Percentiles rank a stretch among this genome's conserved stretches.
Conservation (phyloP, 129 eudicot species). For the Cynara cardunculus region DNA sequence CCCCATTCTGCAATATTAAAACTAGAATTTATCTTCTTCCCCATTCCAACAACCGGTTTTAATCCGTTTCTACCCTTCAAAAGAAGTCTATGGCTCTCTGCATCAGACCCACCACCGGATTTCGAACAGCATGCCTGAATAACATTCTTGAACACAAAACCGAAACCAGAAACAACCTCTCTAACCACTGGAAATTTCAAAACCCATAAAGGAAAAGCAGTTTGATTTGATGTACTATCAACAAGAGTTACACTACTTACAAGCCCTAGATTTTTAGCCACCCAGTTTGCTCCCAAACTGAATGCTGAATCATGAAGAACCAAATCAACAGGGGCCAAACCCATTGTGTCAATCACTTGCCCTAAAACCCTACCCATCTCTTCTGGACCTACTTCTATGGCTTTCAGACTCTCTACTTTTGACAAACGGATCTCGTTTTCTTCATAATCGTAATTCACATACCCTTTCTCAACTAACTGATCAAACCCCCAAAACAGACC, state of each 20-base stretch:
- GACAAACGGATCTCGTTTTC: conserved; percentile 38
- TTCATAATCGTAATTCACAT: conserved; percentile 51
- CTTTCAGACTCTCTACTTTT: conserved; percentile 35
- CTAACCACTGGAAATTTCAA: conserved; percentile 50
- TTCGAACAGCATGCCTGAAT: conserved; percentile 44
- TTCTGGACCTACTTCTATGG: conserved; percentile 61
- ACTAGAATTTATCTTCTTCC: conserved; percentile 67
- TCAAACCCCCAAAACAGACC: conserved; percentile 97
- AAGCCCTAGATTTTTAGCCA: conserved; percentile 45
- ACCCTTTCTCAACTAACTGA: conserved; percentile 83
- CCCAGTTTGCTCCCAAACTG: conserved; percentile 74
- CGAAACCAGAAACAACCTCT: conserved; percentile 55
- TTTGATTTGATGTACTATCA: conserved; percentile 36
- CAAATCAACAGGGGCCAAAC: conserved; percentile 65
- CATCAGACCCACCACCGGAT: conserved; percentile 33
- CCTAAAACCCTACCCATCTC: conserved; percentile 77
- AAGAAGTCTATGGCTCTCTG: conserved; percentile 74
- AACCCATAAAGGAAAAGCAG: conserved; percentile 66
- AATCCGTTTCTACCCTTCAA: conserved; percentile 71
- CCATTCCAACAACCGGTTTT: conserved; percentile 56
- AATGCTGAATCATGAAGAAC: conserved; percentile 87
- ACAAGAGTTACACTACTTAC: conserved; percentile 60
- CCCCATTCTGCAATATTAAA: conserved; percentile 72
- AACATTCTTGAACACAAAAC: conserved; percentile 54
- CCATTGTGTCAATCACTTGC: conserved; percentile 73